These are phyloP conservation scores for Neonectria magnoliae DNA, from an alignment of 2,329 filamentous ascomycete genomes.

Conservation along the genomic window DNA sequence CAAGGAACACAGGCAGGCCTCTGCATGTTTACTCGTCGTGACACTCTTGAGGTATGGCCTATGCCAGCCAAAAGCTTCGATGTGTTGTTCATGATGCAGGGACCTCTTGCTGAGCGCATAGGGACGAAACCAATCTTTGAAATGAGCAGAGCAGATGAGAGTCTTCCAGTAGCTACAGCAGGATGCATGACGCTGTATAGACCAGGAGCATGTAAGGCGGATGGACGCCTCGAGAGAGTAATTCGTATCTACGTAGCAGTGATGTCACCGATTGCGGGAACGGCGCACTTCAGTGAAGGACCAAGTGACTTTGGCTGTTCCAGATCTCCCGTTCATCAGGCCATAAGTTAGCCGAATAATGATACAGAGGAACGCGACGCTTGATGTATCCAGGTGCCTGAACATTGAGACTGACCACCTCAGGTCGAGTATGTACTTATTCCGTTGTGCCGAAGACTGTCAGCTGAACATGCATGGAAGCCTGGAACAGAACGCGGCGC, in stretches of 20 bases:
- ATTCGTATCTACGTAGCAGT: background rate
- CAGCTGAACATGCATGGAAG: slow-evolving; percentile 1
- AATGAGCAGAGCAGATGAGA: background rate
- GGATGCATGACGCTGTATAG: too few relatives aligned
- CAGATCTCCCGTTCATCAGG: background rate
- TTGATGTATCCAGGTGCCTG: background rate
- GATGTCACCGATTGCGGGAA: background rate
- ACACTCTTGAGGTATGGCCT: too few relatives aligned
- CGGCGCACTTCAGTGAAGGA: background rate
- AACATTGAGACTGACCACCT: too few relatives aligned
- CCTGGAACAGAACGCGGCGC: background rate
- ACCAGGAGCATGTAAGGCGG: too few relatives aligned
- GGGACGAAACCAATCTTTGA: background rate
- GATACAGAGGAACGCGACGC: background rate
- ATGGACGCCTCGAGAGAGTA: background rate
- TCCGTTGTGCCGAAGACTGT: background rate
- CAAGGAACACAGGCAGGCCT: background rate
- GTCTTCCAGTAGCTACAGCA: background rate
- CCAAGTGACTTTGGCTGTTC: background rate
- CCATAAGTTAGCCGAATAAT: background rate
- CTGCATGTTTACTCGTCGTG: background rate
- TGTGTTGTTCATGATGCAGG: background rate
- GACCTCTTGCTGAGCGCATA: too few relatives aligned
- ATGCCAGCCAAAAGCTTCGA: background rate
- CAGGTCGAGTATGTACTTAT: background rate